Evolutionary conservation across 352 stramenopile genomes (phyloP).

Genomic region (Globisporangium orthogonon): DNA sequence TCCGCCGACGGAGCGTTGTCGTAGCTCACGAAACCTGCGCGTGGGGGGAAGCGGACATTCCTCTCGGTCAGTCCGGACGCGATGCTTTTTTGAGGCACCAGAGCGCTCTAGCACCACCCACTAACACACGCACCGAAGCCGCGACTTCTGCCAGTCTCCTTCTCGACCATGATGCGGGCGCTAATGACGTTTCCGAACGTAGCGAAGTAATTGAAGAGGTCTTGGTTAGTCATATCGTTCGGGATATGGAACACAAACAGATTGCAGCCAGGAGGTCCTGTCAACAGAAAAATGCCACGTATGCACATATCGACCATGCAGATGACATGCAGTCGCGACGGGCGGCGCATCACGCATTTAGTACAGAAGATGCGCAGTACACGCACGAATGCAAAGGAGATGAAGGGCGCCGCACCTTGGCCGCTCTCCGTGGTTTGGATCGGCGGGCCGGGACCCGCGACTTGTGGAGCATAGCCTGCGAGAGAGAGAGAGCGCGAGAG

Average conservation of each 20-base stretch:
- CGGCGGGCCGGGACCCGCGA: slow-evolving; percentile 76
- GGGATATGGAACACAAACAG: slow-evolving; percentile 98
- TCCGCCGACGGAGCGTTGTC: slow-evolving; percentile 90
- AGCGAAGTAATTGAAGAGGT: slow-evolving; percentile 96
- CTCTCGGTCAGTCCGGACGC: background rate
- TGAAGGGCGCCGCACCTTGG: slow-evolving; percentile 50
- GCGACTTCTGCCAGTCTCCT: slow-evolving; percentile 91
- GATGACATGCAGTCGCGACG: slow-evolving; percentile 30
- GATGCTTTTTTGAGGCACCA: background rate
- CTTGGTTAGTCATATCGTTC: slow-evolving; percentile 96
- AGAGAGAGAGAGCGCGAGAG: background rate
- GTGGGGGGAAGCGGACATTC: too few relatives aligned
- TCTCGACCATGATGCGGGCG: slow-evolving; percentile 96
- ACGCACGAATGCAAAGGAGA: slow-evolving; percentile 5
- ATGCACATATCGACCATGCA: slow-evolving; percentile 43
- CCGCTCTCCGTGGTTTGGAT: slow-evolving; percentile 86
- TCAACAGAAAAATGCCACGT: slow-evolving; percentile 16
- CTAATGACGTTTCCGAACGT: slow-evolving; percentile 95
- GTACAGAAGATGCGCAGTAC: slow-evolving; percentile 36
- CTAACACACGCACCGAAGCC: slow-evolving; percentile 78
- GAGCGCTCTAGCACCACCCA: too few relatives aligned
- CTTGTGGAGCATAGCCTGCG: slow-evolving; percentile 75
- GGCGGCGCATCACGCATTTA: slow-evolving; percentile 25
- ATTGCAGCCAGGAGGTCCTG: slow-evolving; percentile 93
- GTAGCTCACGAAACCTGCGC: slow-evolving; percentile 95